Conservation (phyloP, 371 early-diverging fungal species). For the Mortierella sp. region DNA sequence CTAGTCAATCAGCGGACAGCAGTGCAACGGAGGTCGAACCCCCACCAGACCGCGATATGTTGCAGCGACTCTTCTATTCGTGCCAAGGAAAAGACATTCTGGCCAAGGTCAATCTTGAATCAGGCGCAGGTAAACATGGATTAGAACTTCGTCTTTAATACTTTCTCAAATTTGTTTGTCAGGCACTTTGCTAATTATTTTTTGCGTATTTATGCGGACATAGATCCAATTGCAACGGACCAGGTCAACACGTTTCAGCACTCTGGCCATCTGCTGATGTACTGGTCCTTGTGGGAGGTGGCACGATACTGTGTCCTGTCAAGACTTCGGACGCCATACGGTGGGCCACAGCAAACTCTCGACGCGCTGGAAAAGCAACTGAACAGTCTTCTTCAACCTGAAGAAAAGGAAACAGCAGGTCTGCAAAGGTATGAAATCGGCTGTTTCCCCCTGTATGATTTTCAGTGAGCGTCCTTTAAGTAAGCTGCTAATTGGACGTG, state of each 20-base stretch:
- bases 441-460: not conserved
- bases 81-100: constrained; percentile 53
- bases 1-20: not conserved
- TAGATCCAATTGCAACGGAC: constrained; percentile 35
- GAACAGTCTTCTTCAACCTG: constrained; percentile 41
- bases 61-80: constrained; percentile 66
- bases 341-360: constrained; percentile 83
- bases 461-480: not conserved
- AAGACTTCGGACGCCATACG: constrained; percentile 81
- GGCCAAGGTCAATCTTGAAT: constrained; percentile 35
- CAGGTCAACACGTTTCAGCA: constrained; percentile 38
- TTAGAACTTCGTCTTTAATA: not conserved
- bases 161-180: not conserved
- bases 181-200: not conserved
- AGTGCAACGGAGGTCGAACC: not conserved
- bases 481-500: not conserved
- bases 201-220: not conserved
- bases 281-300: constrained; percentile 86
- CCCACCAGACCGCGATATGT: constrained; percentile 50
- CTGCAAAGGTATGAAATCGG: constrained; percentile 12
- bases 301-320: constrained; percentile 81
- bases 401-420: not conserved
- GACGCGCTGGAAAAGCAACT: constrained; percentile 77
- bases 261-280: constrained; percentile 63
- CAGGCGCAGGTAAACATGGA: constrained; percentile 38